These are phyloP conservation scores for Chaetomiaceae sp. DNA, from an alignment of 2,329 filamentous ascomycete species.

Conservation along the genomic window DNA sequence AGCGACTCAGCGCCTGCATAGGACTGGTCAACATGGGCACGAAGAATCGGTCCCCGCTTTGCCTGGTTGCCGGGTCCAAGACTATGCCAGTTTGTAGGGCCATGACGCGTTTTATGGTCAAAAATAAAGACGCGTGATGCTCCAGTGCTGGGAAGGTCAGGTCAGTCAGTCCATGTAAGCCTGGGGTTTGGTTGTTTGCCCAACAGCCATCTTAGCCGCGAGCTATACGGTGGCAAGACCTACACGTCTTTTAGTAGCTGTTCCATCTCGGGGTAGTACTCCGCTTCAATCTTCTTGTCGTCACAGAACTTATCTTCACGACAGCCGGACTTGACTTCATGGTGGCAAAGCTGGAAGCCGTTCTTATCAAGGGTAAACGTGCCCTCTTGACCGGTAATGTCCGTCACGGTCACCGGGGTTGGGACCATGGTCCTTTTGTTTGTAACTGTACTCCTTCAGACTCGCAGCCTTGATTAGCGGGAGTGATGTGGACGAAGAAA, in stretches of 20 bases:
- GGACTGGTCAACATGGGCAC: constrained; percentile 28
- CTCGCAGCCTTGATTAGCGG: too few relatives aligned
- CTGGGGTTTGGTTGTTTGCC: too few relatives aligned
- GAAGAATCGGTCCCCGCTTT: constrained; percentile 42
- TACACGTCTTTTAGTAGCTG: too few relatives aligned
- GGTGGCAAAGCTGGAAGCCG: constrained; percentile 38
- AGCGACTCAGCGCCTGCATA: constrained; percentile 23
- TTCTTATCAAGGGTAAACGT: constrained; percentile 39
- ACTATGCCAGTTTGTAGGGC: constrained; percentile 52
- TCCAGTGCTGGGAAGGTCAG: too few relatives aligned
- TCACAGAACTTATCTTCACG: constrained; percentile 39
- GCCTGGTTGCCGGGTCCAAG: constrained; percentile 51
- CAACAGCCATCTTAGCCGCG: too few relatives aligned
- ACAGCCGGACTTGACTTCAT: too few relatives aligned
- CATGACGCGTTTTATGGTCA: constrained; percentile 31
- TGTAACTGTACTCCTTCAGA: constrained; percentile 19
- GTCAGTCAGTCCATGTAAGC: too few relatives aligned
- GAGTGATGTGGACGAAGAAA: too few relatives aligned
- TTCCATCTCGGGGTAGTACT: constrained; percentile 70
- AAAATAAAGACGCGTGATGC: constrained; percentile 30
- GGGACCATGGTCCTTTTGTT: constrained; percentile 32
- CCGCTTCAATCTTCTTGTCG: constrained; percentile 54
- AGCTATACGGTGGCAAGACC: too few relatives aligned
- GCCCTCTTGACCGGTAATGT: constrained; percentile 39
- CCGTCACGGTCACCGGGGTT: constrained; percentile 40